Evolutionary conservation across 2,329 filamentous ascomycete species (phyloP).

Genomic region (Metarhizium brunneum): DNA sequence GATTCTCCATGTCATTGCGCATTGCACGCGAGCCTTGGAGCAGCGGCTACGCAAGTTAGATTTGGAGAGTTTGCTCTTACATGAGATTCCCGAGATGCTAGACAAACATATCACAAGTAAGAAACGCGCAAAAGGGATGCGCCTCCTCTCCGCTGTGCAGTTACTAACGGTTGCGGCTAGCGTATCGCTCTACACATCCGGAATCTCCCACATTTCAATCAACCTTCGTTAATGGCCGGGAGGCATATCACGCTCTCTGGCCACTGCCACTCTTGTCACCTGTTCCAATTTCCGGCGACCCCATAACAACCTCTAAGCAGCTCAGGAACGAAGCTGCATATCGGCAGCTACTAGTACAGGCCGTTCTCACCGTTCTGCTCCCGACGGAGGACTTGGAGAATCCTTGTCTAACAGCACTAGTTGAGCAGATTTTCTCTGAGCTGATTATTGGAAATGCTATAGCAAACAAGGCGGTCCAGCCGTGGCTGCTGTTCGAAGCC

Average conservation of each 20-base stretch:
- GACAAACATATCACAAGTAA: slow-evolving; percentile 72
- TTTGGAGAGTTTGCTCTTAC: slow-evolving; percentile 70
- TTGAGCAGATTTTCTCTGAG: slow-evolving; percentile 82
- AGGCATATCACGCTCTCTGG: slow-evolving; percentile 75
- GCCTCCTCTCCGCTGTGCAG: no score
- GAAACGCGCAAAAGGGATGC: background rate
- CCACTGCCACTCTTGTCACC: slow-evolving; percentile 76
- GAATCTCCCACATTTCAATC: slow-evolving; percentile 44
- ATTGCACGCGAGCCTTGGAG: slow-evolving; percentile 81
- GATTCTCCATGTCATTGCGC: slow-evolving; percentile 81
- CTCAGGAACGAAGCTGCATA: slow-evolving; percentile 71
- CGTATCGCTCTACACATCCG: slow-evolving; percentile 60
- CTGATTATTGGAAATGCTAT: slow-evolving; percentile 79
- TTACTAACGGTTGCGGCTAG: slow-evolving; percentile 31
- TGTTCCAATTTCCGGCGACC: slow-evolving; percentile 50
- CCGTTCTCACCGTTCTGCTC: slow-evolving; percentile 70
- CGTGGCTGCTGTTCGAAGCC: slow-evolving; percentile 81
- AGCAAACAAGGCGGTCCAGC: slow-evolving; percentile 71
- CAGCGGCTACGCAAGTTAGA: slow-evolving; percentile 77
- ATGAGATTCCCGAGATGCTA: slow-evolving; percentile 78
- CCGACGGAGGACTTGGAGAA: slow-evolving; percentile 92
- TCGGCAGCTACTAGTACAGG: slow-evolving; percentile 79
- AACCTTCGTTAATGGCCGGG: slow-evolving; percentile 51
- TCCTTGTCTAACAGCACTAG: slow-evolving; percentile 70
- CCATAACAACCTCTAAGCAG: slow-evolving; percentile 48